A percentile compares a stretch with the other conserved stretches of the same genome.
These are phyloP conservation scores for Vigna unguiculata DNA, from an alignment of 306 rosid genomes.

Conservation along the genomic window DNA sequence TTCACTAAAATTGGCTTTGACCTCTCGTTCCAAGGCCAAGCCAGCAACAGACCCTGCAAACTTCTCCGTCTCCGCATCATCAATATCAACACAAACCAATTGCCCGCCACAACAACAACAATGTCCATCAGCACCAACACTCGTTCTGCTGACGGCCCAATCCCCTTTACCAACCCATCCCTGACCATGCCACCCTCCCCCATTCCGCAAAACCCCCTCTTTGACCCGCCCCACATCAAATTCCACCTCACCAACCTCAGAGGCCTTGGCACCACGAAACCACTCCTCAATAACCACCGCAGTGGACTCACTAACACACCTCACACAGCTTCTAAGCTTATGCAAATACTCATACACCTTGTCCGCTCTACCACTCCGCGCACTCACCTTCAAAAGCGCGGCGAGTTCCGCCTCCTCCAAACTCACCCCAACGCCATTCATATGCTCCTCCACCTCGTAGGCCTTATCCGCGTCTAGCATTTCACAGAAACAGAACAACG, in stretches of 20 bases:
- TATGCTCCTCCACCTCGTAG: conserved; percentile 75
- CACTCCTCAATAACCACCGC: conserved; percentile 70
- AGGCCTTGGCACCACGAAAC: conserved; percentile 64
- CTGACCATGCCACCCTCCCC: conserved; percentile 96
- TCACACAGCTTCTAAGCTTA: conserved; percentile 67
- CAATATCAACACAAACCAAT: conserved; percentile 80
- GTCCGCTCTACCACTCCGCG: conserved; percentile 55
- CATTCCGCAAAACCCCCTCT: conserved; percentile 63
- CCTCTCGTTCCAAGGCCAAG: conserved; percentile 82
- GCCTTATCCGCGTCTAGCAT: conserved; percentile 72
- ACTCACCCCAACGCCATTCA: conserved; percentile 55
- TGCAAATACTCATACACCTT: conserved; percentile 82
- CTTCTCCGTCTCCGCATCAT: conserved; percentile 69
- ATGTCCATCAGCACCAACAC: conserved; percentile 52
- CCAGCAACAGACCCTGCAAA: conserved; percentile 72
- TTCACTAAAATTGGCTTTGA: conserved; percentile 66
- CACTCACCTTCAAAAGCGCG: conserved; percentile 73
- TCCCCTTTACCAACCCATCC: conserved; percentile 92
- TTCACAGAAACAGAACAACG: conserved; percentile 72
- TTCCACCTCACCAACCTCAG: conserved; percentile 55
- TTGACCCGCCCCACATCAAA: conserved; percentile 51
- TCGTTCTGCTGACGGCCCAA: conserved; percentile 63
- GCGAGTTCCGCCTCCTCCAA: conserved; percentile 76
- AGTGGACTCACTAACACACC: conserved; percentile 66
- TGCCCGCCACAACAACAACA: conserved; percentile 69